A percentile compares a stretch with the other conserved stretches of the same genome.
phyloP scores from a whole-genome alignment of 305 asterid genomes.

The Fraxinus xanthoxyloides region DNA sequence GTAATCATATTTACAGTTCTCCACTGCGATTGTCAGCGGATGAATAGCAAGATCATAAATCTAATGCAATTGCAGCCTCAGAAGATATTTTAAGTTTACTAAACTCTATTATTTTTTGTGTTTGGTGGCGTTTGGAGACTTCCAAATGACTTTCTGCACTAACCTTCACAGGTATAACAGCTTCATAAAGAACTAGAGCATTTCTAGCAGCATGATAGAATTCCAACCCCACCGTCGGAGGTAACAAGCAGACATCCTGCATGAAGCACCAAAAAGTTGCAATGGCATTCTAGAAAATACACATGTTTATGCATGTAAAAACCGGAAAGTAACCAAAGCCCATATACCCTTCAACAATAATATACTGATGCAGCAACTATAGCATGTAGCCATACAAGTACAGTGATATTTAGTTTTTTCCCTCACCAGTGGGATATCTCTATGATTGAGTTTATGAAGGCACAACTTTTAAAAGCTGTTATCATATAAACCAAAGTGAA shows the following conservation, averaged over 20 bases:
- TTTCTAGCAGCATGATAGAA: slow-evolving; percentile 85
- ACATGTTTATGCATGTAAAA: background rate
- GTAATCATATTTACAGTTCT: slow-evolving; percentile 8
- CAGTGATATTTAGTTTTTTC: background rate
- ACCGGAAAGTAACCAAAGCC: background rate
- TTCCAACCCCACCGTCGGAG: slow-evolving; percentile 82
- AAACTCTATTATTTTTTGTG: background rate
- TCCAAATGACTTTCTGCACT: slow-evolving; percentile 31
- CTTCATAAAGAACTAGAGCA: slow-evolving; percentile 83
- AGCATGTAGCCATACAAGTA: background rate
- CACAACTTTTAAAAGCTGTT: background rate
- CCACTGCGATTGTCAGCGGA: background rate
- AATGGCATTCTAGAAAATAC: slow-evolving; percentile 11
- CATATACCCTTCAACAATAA: background rate
- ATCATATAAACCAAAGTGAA: background rate
- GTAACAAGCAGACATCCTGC: slow-evolving; percentile 86
- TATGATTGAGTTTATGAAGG: background rate
- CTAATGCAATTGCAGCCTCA: slow-evolving; percentile 7
- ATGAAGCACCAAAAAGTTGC: slow-evolving; percentile 22
- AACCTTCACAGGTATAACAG: slow-evolving; percentile 87
- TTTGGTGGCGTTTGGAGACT: background rate
- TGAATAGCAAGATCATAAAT: slow-evolving; percentile 8
- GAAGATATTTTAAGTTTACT: background rate
- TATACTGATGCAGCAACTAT: background rate
- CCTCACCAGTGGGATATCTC: background rate